Conservation (phyloP, 2,329 filamentous ascomycete genomes). For the Blastomyces gilchristii region DNA sequence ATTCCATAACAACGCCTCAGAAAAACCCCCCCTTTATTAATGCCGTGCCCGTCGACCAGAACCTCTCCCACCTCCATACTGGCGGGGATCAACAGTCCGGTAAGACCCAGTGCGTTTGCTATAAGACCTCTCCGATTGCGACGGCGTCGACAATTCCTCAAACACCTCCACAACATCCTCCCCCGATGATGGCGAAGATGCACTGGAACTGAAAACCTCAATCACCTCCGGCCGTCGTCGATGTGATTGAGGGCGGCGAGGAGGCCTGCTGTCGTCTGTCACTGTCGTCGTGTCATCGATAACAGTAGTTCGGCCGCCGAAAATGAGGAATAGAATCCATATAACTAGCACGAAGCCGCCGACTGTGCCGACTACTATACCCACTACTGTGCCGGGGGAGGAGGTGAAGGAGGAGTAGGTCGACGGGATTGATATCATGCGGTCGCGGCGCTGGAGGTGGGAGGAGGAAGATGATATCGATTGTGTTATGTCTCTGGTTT, state of each 20-base stretch:
- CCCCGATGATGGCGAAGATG: slow-evolving; percentile 16
- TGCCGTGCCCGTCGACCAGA: slow-evolving; percentile 17
- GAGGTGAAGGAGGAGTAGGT: slow-evolving; percentile 47
- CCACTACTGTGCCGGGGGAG: slow-evolving; percentile 50
- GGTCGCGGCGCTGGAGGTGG: slow-evolving; percentile 16
- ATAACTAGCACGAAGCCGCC: slow-evolving; percentile 45
- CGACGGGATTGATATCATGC: slow-evolving; percentile 46
- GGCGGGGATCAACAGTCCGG: slow-evolving; percentile 39
- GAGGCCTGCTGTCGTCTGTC: slow-evolving; percentile 7
- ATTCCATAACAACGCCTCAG: neutral
- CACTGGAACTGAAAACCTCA: slow-evolving; percentile 33
- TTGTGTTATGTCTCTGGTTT: neutral
- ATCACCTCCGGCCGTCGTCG: slow-evolving; percentile 28
- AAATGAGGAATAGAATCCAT: slow-evolving; percentile 42
- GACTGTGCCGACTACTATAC: slow-evolving; percentile 44
- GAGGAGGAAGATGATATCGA: neutral
- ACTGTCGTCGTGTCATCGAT: slow-evolving; percentile 16
- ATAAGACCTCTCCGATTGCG: slow-evolving; percentile 25
- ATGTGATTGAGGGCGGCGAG: slow-evolving; percentile 12
- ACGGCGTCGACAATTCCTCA: slow-evolving; percentile 41
- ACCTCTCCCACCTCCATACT: slow-evolving; percentile 28
- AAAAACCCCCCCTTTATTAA: slow-evolving; percentile 6
- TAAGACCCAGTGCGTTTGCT: slow-evolving; percentile 35
- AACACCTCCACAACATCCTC: slow-evolving; percentile 51
- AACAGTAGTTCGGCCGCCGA: slow-evolving; percentile 32